Evolutionary conservation across 1,139 yeast species (phyloP).

Genomic region (Taiozyma sp.): DNA sequence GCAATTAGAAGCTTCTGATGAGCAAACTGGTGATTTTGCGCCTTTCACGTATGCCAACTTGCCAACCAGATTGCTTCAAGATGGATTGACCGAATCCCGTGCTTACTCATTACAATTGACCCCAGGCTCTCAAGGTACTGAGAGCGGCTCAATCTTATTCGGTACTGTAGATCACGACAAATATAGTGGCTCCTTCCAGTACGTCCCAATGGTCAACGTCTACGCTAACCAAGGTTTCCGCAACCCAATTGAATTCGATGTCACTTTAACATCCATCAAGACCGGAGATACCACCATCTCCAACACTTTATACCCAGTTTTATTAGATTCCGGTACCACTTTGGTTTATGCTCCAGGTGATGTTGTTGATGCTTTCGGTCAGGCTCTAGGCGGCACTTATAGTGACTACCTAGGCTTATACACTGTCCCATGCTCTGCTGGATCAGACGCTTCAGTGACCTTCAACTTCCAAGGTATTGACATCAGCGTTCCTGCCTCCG

Average conservation of each 20-base stretch:
- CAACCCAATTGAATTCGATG: constrained; percentile 36
- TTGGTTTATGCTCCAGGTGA: constrained; percentile 43
- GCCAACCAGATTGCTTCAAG: constrained; percentile 46
- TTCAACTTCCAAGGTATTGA: constrained; percentile 50
- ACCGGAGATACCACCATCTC: constrained; percentile 26
- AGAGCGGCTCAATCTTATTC: constrained; percentile 43
- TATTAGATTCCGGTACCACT: constrained; percentile 67
- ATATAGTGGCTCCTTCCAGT: constrained; percentile 39
- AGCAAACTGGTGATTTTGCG: constrained; percentile 14
- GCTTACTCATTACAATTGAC: constrained; percentile 51
- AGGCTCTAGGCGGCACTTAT: constrained; percentile 32
- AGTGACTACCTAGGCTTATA: constrained; percentile 6
- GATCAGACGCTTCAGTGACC: constrained; percentile 18
- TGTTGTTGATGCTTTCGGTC: constrained; percentile 35
- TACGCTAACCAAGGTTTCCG: constrained; percentile 5
- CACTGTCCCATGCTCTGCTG: constrained; percentile 5
- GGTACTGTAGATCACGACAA: constrained; percentile 53
- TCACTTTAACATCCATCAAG: constrained; percentile 41
- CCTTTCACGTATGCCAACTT: constrained; percentile 42
- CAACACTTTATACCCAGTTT: constrained; percentile 33
- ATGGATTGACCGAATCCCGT: constrained; percentile 43
- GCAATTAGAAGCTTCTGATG: constrained; percentile 40
- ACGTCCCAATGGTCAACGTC: constrained; percentile 39
- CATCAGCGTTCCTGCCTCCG: constrained; percentile 31
- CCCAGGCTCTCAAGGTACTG: constrained; percentile 26